Evolutionary conservation across 139 green algal genomes (phyloP).

Genomic region (Coccomyxa sp.): DNA sequence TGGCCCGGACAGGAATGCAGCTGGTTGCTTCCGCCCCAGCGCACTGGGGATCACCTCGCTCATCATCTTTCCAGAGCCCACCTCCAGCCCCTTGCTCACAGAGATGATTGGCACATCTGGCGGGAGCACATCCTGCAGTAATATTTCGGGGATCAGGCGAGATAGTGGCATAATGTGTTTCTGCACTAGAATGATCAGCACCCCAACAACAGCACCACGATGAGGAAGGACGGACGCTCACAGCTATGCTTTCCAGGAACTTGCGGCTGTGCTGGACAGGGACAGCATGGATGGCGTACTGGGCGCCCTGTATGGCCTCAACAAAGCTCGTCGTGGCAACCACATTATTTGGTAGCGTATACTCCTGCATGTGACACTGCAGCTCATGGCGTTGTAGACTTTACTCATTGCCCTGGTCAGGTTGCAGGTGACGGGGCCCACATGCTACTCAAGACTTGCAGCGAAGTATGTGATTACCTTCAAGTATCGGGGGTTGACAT

Average conservation of each 20-base stretch:
- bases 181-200: background rate
- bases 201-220: background rate
- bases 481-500: constrained; percentile 87
- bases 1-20: constrained; percentile 86
- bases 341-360: constrained; percentile 82
- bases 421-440: background rate
- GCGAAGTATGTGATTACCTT: constrained; percentile 30
- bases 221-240: background rate
- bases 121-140: constrained; percentile 61
- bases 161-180: background rate
- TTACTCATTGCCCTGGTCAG: background rate
- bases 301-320: constrained; percentile 73
- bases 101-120: constrained; percentile 84
- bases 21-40: constrained; percentile 81
- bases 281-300: constrained; percentile 90
- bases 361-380: constrained; percentile 40
- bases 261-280: constrained; percentile 85
- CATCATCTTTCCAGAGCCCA: constrained; percentile 85
- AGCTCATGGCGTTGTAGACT: background rate
- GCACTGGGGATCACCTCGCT: constrained; percentile 83
- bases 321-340: constrained; percentile 62
- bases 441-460: background rate
- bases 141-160: background rate
- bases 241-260: constrained; percentile 75
- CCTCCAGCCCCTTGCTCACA: constrained; percentile 91